Evolutionary conservation across 768 basidiomycete genomes (phyloP), one percentile per base, ranked within the genome.

Genomic region (Amanita pseudoporphyria): DNA sequence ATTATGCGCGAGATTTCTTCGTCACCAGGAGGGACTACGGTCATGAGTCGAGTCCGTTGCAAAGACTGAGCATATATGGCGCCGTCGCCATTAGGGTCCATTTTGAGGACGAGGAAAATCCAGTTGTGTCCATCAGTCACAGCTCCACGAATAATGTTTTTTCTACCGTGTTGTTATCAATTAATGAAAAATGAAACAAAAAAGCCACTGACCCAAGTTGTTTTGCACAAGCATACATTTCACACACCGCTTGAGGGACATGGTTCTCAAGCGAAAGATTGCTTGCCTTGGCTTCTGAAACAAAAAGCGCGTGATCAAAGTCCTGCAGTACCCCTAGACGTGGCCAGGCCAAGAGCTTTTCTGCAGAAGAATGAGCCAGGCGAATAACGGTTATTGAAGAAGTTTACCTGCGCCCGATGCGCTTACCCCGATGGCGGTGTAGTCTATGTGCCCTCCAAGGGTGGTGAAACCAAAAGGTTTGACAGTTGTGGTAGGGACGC

Each of bases 31-130:
- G 44, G 28, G 50, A 30, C 31, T 22, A 30, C 42, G 37, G 45
- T 52, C 24, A 22, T 35, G 19, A n/a, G n/a, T n/a, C n/a, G n/a
- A n/a, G n/a, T 47, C 9, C 19, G 24, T 36, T 32, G 10, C 16
- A 37, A 9, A 5, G 57, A 58, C 44, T 48, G 36, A 18, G 36
- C 33, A 41, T 54, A 56, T 21, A 43, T 45, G 12, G 41, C 59
- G 16, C 57, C 59, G 44, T 57, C 33, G n/a, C 49, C 49, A 35
- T 57, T 41, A 21, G 45, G 18, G 45, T 58, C 45, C 47, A 60
- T 41, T 35, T 45, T 44, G 46, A 58, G 51, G 45, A 58, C 32
- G 10, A 60, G 40, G 38, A 60, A 60, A 40, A 58, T 56, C 59
- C 56, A 58, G n/a, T 52, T 30, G 14, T 57, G 53, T 5, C 57